Evolutionary conservation across 2,329 filamentous ascomycete genomes (phyloP).

Genomic region (Helotiales sp.): DNA sequence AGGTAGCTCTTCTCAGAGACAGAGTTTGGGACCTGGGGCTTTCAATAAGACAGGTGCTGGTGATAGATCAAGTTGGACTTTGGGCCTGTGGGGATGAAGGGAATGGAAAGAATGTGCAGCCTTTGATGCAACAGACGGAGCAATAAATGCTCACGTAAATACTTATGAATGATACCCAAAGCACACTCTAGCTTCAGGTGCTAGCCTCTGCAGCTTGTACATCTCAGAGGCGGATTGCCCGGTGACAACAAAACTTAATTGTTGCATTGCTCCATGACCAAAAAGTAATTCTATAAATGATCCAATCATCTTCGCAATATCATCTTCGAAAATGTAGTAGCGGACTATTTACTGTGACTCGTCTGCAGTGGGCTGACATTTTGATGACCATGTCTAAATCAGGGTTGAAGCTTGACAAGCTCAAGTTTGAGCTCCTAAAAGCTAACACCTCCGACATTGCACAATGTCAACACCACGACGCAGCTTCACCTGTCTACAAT

Average conservation of each 20-base stretch:
- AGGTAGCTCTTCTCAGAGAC: conserved; percentile 61
- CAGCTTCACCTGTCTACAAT: conserved; percentile 37
- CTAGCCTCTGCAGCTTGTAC: no score
- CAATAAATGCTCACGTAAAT: background rate
- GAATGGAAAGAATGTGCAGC: background rate
- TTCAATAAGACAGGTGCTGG: conserved; percentile 49
- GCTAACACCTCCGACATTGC: conserved; percentile 18
- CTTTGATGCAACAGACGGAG: background rate
- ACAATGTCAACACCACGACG: conserved; percentile 34
- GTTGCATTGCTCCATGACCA: background rate
- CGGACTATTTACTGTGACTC: no score
- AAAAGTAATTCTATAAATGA: background rate
- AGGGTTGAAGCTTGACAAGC: background rate
- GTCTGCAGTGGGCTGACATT: background rate
- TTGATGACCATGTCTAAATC: background rate
- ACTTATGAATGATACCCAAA: conserved; percentile 12
- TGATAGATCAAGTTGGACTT: conserved; percentile 59
- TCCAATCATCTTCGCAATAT: background rate
- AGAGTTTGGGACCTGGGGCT: conserved; percentile 66
- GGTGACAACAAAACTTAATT: background rate
- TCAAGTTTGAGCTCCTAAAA: conserved; percentile 16
- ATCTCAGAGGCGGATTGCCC: background rate
- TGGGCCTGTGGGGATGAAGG: conserved; percentile 60
- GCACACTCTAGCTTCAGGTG: background rate
- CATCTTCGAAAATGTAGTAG: background rate